Conservation (phyloP, 768 basidiomycete genomes). For the Phaeotremella fagi region DNA sequence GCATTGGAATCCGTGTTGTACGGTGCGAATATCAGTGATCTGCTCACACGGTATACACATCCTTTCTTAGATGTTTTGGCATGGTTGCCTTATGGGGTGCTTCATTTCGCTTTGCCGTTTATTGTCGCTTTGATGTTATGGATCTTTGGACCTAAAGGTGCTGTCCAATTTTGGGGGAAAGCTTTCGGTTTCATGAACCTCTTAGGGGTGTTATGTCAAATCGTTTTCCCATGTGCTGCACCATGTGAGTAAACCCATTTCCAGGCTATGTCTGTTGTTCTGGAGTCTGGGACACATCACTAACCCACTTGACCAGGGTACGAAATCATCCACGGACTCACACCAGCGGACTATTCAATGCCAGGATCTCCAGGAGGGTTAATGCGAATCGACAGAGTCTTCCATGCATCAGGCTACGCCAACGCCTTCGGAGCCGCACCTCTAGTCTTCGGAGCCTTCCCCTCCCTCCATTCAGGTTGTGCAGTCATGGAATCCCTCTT, state of each 20-base stretch:
- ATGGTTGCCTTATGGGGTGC: conserved; percentile 95
- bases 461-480: conserved; percentile 82
- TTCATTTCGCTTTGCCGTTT: conserved; percentile 83
- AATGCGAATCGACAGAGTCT: conserved; percentile 81
- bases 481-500: conserved; percentile 90
- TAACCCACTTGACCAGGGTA: conserved; percentile 59
- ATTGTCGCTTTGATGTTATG: conserved; percentile 78
- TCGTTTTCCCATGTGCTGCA: conserved; percentile 84
- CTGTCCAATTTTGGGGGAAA: conserved; percentile 75
- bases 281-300: conserved; percentile 31
- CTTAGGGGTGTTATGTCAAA: conserved; percentile 77
- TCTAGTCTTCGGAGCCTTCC: conserved; percentile 94
- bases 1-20: conserved; percentile 92
- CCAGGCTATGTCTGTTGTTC: not conserved
- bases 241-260: conserved; percentile 59
- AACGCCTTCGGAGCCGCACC: conserved; percentile 78
- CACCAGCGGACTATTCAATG: conserved; percentile 87
- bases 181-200: conserved; percentile 93
- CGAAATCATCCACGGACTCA: conserved; percentile 92
- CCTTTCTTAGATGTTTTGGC: conserved; percentile 86
- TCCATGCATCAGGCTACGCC: conserved; percentile 71
- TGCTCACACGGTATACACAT: conserved; percentile 90
- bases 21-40: conserved; percentile 95
- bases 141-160: conserved; percentile 78
- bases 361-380: conserved; percentile 90